Conservation (phyloP, 768 basidiomycete species). For the Obba rivulosa region DNA sequence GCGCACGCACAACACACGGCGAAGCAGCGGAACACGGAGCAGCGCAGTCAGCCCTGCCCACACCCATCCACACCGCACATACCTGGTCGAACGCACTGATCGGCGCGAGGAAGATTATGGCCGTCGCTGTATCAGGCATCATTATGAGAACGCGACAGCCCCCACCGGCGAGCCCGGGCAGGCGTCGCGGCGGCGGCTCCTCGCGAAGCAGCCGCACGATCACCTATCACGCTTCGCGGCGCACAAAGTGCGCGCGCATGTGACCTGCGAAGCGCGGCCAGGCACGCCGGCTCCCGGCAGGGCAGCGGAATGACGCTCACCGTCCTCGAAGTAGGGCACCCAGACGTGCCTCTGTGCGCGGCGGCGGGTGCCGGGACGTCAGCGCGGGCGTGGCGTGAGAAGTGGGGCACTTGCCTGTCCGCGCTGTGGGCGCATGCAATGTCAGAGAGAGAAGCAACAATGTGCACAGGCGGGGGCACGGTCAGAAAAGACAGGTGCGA, state of each 20-base stretch:
- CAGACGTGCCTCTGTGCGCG: conserved; percentile 61
- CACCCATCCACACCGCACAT: conserved; percentile 7
- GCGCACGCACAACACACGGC: neutral
- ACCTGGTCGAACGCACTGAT: conserved; percentile 88
- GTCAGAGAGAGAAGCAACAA: neutral
- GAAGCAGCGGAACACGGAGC: neutral
- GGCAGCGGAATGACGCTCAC: conserved; percentile 31
- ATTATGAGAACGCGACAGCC: neutral
- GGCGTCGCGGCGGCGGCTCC: too few species aligned
- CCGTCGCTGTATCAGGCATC: conserved; percentile 47
- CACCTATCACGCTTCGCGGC: neutral
- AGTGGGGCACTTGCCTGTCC: conserved; percentile 45
- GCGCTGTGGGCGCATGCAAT: conserved; percentile 33
- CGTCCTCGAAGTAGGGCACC: conserved; percentile 85
- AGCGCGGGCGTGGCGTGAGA: neutral
- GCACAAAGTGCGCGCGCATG: neutral
- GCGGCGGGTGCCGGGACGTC: conserved; percentile 2
- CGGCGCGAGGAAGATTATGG: conserved; percentile 83
- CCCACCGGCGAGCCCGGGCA: too few species aligned
- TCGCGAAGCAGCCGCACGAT: neutral
- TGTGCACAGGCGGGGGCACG: neutral
- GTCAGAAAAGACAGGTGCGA: neutral
- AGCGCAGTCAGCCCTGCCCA: neutral
- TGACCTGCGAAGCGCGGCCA: neutral
- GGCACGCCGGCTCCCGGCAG: too few species aligned